Evolutionary conservation across 2,329 filamentous ascomycete genomes (phyloP), one percentile per base, ranked within the genome.

Genomic region (Penicillium sp.): DNA sequence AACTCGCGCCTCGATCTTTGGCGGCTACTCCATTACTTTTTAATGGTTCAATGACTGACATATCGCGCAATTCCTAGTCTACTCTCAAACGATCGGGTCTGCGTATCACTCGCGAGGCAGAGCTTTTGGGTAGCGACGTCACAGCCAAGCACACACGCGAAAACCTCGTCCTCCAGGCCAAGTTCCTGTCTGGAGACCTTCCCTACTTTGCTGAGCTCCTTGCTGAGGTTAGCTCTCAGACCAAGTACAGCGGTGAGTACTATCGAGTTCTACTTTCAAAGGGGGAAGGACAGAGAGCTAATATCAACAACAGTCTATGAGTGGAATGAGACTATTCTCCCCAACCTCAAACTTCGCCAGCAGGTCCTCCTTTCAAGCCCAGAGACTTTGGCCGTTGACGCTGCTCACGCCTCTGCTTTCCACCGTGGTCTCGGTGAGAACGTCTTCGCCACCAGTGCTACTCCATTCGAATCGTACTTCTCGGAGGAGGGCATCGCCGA

Each of bases 141-240:
- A 83, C 80, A 66, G 82, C 93, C 64, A 90, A 89, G 77, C 91
- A 97, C 79, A 92, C 91, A 67, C 89, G 93, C 71, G 94, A 99
- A 82, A 91, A 91, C 72, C 80, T 99, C 62, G 86, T 99, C 59
- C 80, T 99, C 69, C 87, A 93, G 77, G 90, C 94, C 73, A 96
- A 89, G 80, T 99, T 99, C 83, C 85, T 99, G 65, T 87, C 91
- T 73, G 87, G 94, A 73, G 92, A 99, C 74, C 86, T 99, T 65
- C 94, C 94, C 65, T 99, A 97, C 84, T 99, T 96, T 76, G 85
- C 91, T 69, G 94, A 99, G 81, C 83, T 99, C 64, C 84, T 99
- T 66, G 91, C 88, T 70, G 95, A 99, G 81, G 89, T 97, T 68
- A 82, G 94, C 69, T 86, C 88, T 60, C 81, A 90, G 77, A 96